Base-by-base conservation (phyloP, 305 asterid genomes). In the Withania somnifera region DNA sequence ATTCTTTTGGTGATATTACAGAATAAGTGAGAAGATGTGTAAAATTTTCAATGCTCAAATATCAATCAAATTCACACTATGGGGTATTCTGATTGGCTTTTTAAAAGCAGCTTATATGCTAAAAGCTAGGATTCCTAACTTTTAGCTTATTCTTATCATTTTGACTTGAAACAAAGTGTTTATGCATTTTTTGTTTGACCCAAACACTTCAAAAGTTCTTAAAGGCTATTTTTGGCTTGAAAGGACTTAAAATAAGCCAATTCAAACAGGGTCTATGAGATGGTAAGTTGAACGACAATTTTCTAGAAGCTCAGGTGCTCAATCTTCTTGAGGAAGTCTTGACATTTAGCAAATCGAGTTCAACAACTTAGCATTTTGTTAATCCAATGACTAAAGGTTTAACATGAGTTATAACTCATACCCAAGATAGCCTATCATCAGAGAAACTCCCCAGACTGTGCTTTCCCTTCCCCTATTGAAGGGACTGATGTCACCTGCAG, bases 401-500 rank as follows among this genome's bases (percentile, higher is more conserved):
- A 38, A 57, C 28, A 83, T 71, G 56, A 86, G 76, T 53, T 36
- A 57, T 58, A 82, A 53, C 40, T 36, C 93, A 81, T 97, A 97
- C 99, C 99, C 99, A 80, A 97, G 92, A 93, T 97, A 97, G 83
- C 99, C 98, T 82, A 92, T 64, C 98, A 97, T 94, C 90, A 97
- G 89, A 84, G 97, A 92, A 85, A 97, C 98, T 86, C 99, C 99
- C 99, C 98, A 97, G 79, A 92, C 92, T 32, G 98, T 97, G 92
- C 94, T 96, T 86, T 94, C 98, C 86, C 95, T 88, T 87, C 97
- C 99, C 82, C 85, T 89, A 82, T 85, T 90, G 89, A 90, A 90
- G 10, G 98, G 99, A 86, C 90, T 96, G 85, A 90, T 75, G 84
- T 97, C 99, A 82, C 88, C 94, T 67, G 87, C 95, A 78, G 90